Percentiles rank a stretch among this genome's conserved stretches.
phyloP scores from a whole-genome alignment of 352 stramenopile species.

The Halophytophthora polymorphica region DNA sequence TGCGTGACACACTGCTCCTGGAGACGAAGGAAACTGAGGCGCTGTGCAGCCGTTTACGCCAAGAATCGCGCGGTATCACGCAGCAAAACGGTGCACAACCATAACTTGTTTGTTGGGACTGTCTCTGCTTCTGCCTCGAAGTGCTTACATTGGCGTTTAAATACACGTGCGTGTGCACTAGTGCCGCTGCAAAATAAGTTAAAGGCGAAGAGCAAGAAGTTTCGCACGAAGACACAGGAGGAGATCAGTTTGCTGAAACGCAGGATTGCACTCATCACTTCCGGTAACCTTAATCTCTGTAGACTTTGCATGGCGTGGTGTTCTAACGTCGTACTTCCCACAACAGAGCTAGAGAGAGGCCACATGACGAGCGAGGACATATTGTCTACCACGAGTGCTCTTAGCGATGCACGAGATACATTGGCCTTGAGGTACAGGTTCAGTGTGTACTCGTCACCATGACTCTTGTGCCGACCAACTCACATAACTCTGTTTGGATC shows the following conservation, averaged over 20 bases:
- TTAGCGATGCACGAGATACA: constrained; percentile 23
- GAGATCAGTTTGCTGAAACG: constrained; percentile 42
- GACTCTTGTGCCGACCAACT: not conserved
- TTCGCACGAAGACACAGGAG: constrained; percentile 40
- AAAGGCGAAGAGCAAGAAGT: constrained; percentile 43
- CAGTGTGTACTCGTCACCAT: not conserved
- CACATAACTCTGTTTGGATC: not conserved
- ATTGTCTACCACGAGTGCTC: constrained; percentile 27
- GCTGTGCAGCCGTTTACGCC: constrained; percentile 25
- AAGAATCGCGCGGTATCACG: constrained; percentile 28
- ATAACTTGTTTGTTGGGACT: not conserved
- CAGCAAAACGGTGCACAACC: constrained; percentile 34
- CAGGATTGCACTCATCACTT: constrained; percentile 32
- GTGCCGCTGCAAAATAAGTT: constrained; percentile 35
- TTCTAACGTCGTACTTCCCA: constrained; percentile 3
- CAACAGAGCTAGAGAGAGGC: constrained; percentile 37
- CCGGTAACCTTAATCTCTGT: constrained; percentile 15
- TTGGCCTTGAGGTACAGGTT: constrained; percentile 29
- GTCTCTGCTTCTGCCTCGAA: too few species aligned
- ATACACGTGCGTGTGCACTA: constrained; percentile 3
- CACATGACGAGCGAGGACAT: constrained; percentile 53
- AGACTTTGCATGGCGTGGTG: not conserved
- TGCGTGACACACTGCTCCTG: constrained; percentile 24
- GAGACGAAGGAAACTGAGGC: constrained; percentile 39
- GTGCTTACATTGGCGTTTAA: not conserved